A percentile compares a stretch with the other conserved stretches of the same genome.
Conservation (phyloP, 768 basidiomycete species). For the Trametes punicea region DNA sequence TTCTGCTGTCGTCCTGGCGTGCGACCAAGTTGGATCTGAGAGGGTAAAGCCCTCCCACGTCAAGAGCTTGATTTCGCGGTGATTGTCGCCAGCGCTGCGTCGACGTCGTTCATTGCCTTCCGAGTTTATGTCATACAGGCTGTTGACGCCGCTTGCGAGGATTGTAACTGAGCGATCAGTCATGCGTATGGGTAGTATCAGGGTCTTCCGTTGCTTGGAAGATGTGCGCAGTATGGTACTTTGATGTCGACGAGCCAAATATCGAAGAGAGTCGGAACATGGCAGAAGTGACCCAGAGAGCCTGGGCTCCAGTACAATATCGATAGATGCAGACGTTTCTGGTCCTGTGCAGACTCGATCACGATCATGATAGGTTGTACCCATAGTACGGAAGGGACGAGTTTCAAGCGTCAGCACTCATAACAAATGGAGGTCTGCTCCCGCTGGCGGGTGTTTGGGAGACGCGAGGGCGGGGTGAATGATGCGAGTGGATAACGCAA, state of each 20-base stretch:
- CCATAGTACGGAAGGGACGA: not conserved
- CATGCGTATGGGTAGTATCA: not conserved
- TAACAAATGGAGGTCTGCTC: not conserved
- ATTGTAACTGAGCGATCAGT: too few species aligned
- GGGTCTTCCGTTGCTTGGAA: too few species aligned
- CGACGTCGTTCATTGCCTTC: not conserved
- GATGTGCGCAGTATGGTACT: too few species aligned
- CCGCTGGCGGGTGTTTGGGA: not conserved
- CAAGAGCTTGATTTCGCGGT: constrained; percentile 12
- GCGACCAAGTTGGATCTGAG: not conserved
- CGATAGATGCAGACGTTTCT: constrained; percentile 2
- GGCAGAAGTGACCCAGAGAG: not conserved
- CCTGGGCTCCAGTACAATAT: not conserved
- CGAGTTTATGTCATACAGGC: not conserved
- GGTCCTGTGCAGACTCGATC: constrained; percentile 9
- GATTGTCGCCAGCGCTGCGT: constrained; percentile 18
- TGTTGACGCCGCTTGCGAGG: not conserved
- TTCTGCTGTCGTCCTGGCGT: constrained; percentile 1
- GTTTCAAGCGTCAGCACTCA: not conserved
- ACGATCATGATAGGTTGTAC: constrained; percentile 13
- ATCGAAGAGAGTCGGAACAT: too few species aligned
- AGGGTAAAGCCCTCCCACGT: constrained; percentile 4
- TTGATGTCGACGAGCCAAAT: too few species aligned
- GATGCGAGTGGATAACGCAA: constrained; percentile 13
- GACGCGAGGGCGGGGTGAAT: not conserved